Evolutionary conservation across 148 eudicot genomes (phyloP), one percentile per base, ranked within the genome.

Genomic region (Diospyros lotus): DNA sequence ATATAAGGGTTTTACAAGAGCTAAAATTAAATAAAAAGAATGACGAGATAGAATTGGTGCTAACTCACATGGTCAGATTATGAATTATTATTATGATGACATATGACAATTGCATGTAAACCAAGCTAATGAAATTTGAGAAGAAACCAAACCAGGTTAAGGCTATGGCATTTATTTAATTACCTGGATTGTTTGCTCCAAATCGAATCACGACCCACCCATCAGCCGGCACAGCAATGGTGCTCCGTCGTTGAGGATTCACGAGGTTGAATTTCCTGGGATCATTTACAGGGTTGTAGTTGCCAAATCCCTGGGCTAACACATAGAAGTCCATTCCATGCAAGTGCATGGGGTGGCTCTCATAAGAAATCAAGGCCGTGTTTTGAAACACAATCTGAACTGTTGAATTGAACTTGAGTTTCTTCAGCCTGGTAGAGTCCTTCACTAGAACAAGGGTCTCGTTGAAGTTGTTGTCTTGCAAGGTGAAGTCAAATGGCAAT

Each of bases 291-390:
- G 82, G 39, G 55, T 93, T 66, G 55, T 85, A 93, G 17, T 87
- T 86, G 3, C 96, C 92, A 63, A 89, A 91, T 8, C 94, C 98
- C 61, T 86, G 88, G 13, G 88, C 98, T 69, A 93, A 41, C 0
- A 93, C 93, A 5, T 87, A 76, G 70, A 91, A 91, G 60, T 88
- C 85, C 51, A 81, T 83, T 4, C 94, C 91, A 59, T 93, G 98
- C 71, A 93, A 75, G 51, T 91, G 98, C 50, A 93, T 91, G 0
- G 98, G 96, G 74, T 93, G 98, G 77, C 87, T 89, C 71, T 89
- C 96, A 1, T 76, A 46, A 1, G 71, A 80, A 0, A 89, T 17
- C 42, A 89, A 40, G 0, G 86, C 86, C 2, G 89, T 87, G 67
- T 87, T 82, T 66, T 93, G 98, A 17, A 91, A 58, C 64, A 93